Evolutionary conservation across 768 basidiomycete genomes (phyloP), one percentile per base, ranked within the genome.

Genomic region (Mycena pura): DNA sequence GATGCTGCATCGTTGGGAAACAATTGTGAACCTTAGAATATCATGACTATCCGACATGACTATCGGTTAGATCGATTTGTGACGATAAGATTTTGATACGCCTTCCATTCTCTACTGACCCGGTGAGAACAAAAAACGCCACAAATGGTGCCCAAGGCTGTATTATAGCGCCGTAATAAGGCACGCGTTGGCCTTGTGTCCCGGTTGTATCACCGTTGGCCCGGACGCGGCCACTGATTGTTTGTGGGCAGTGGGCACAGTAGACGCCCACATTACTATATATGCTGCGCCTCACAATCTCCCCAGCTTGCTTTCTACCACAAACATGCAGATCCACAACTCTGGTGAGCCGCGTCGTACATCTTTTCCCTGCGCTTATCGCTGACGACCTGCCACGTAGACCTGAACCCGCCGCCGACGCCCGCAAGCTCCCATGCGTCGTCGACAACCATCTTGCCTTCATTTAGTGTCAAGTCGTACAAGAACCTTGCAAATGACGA

Each of bases 361-460:
- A 3, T 6, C 24, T n/a, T 9, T 8, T 39, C 14, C 27, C 5
- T 38, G 10, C 10, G n/a, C 39, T n/a, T 11, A 13, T 29, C 29
- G 36, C 19, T 50, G 10, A 61, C 34, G 19, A 8, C 15, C 31
- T 9, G 14, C 22, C 21, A 6, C 40, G 1, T 14, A 62, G 60
- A 48, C 6, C 22, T 41, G 25, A 14, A 17, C 9, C 31, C 15
- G 43, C 39, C 38, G 43, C 39, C 38, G 54, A 54, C 47, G 10
- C 51, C 62, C 6, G 62, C 56, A 47, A 58, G 48, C 60, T 62
- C 60, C 2, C 54, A 51, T 8, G 54, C 36, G 19, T 63, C 62
- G 45, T 57, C 62, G n/a, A 40, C 46, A 17, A 63, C 62, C 3
- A 39, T 56, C 32, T 19, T 60, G 52, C 60, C 50, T 17, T 32